A percentile compares a stretch with the other conserved stretches of the same genome.
phyloP scores from a whole-genome alignment of 257 asterid genomes.

The Penstemon barbatus region DNA sequence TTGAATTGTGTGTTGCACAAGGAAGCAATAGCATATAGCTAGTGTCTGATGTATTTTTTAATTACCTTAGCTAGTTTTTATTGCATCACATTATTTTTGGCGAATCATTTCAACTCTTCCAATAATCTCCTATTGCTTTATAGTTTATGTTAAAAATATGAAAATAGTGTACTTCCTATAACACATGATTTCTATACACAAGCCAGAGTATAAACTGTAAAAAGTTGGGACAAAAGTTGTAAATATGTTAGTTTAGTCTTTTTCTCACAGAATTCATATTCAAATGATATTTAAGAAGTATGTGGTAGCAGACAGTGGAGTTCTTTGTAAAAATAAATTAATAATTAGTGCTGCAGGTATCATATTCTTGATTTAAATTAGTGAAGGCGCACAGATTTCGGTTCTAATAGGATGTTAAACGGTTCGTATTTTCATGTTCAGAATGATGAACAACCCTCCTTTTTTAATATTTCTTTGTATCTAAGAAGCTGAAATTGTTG shows the following conservation, averaged over 20 bases:
- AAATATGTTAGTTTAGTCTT: neutral
- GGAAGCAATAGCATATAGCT: conserved; percentile 3
- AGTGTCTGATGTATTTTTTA: neutral
- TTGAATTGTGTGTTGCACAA: conserved; percentile 1
- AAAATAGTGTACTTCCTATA: neutral
- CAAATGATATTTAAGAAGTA: neutral
- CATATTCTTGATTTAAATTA: neutral
- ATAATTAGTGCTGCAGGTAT: neutral
- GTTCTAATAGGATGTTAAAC: neutral
- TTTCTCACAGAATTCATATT: neutral
- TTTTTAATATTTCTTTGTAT: neutral
- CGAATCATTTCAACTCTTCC: conserved; percentile 10
- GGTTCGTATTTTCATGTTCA: neutral
- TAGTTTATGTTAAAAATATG: neutral
- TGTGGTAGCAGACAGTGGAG: neutral
- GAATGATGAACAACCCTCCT: neutral
- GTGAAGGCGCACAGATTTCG: neutral
- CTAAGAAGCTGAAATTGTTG: neutral
- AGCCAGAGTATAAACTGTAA: neutral
- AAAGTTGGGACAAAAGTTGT: neutral
- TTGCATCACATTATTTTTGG: neutral
- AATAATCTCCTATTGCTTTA: conserved; percentile 2
- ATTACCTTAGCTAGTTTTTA: neutral
- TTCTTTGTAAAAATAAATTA: neutral
- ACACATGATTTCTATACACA: conserved; percentile 1